phyloP scores from a whole-genome alignment of 1,284 basidiomycete genomes.

The Takashimella tepidaria region DNA sequence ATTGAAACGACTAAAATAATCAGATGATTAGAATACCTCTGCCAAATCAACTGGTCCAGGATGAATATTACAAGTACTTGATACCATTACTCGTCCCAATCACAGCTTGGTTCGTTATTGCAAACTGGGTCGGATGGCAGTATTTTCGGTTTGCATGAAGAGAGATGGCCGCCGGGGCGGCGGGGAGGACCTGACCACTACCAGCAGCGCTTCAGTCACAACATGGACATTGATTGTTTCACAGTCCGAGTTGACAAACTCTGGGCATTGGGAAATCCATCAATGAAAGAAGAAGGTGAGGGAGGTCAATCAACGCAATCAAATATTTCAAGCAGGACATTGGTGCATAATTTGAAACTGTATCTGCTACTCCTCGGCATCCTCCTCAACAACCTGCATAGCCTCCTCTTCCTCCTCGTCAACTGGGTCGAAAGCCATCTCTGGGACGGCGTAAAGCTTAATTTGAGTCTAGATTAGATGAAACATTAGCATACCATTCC shows the following conservation, averaged over 20 bases:
- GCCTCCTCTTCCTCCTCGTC: constrained; percentile 71
- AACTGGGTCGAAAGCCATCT: constrained; percentile 78
- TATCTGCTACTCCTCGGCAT: constrained; percentile 21
- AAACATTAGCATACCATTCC: constrained; percentile 15
- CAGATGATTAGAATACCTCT: not conserved
- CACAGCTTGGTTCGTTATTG: constrained; percentile 79
- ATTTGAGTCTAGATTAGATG: constrained; percentile 67
- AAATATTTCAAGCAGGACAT: too few species aligned
- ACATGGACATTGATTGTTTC: too few species aligned
- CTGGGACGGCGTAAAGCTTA: constrained; percentile 85
- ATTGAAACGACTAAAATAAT: not conserved
- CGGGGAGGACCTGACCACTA: too few species aligned
- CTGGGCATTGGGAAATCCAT: not conserved
- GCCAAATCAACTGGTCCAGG: constrained; percentile 34
- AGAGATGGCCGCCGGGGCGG: too few species aligned
- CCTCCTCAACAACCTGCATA: constrained; percentile 22
- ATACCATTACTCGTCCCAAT: constrained; percentile 71
- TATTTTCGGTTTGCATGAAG: constrained; percentile 75
- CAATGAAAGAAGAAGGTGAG: constrained; percentile 1
- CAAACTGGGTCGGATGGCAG: constrained; percentile 96
- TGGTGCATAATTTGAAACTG: not conserved
- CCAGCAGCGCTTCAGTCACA: too few species aligned
- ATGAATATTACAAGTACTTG: constrained; percentile 87
- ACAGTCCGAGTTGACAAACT: not conserved
- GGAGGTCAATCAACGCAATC: too few species aligned